phyloP scores from a whole-genome alignment of 2,329 filamentous ascomycete genomes.

The Neonectria ditissima region DNA sequence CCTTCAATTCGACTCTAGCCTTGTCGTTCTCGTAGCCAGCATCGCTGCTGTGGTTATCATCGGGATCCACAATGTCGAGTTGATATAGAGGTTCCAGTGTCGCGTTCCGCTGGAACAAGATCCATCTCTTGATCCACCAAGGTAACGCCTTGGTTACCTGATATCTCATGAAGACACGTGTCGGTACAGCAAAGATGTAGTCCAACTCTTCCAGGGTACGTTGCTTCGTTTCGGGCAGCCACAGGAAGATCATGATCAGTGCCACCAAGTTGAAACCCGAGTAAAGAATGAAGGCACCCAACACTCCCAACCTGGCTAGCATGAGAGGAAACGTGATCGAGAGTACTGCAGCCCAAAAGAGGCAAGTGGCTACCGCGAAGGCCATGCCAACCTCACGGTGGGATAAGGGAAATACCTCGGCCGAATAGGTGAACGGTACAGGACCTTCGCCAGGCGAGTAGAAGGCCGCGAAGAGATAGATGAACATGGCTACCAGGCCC shows the following conservation, averaged over 20 bases:
- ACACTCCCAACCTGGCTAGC: constrained; percentile 56
- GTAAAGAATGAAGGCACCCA: constrained; percentile 67
- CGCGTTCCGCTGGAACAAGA: constrained; percentile 62
- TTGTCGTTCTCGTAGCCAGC: constrained; percentile 53
- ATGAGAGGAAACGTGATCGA: constrained; percentile 74
- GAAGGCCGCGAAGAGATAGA: constrained; percentile 66
- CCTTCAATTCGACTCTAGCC: constrained; percentile 54
- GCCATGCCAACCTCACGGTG: constrained; percentile 80
- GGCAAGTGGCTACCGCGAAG: constrained; percentile 74
- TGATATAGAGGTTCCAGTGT: constrained; percentile 58
- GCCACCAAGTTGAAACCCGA: constrained; percentile 67
- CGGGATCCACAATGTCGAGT: constrained; percentile 52
- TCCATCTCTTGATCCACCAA: constrained; percentile 70
- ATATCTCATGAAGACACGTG: constrained; percentile 66
- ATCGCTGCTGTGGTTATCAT: constrained; percentile 47
- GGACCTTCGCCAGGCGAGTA: constrained; percentile 70
- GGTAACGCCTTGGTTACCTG: constrained; percentile 68
- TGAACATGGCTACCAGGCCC: constrained; percentile 65
- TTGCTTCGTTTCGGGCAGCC: constrained; percentile 70
- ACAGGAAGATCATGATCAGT: constrained; percentile 67
- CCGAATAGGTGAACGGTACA: constrained; percentile 76
- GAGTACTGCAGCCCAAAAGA: constrained; percentile 70
- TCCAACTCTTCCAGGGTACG: constrained; percentile 67
- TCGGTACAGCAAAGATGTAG: constrained; percentile 71
- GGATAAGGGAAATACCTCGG: constrained; percentile 77